Percentiles rank a stretch among this genome's conserved stretches.
phyloP scores from a whole-genome alignment of 2,329 filamentous ascomycete genomes.

The Colletotrichum trifolii region DNA sequence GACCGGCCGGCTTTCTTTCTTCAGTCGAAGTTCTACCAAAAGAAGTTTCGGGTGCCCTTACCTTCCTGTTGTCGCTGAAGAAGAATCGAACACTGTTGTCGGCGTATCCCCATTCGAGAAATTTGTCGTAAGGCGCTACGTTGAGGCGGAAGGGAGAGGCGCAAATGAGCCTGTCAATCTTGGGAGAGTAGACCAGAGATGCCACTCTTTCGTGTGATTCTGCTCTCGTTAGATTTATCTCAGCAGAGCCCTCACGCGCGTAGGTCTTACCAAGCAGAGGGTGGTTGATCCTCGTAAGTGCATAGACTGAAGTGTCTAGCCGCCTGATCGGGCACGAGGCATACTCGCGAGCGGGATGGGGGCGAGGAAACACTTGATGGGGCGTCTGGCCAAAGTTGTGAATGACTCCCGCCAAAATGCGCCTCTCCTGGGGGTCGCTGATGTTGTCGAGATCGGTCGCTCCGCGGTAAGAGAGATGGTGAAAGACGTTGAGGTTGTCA shows the following conservation, averaged over 20 bases:
- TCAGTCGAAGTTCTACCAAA: slow-evolving; percentile 41
- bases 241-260: not conserved
- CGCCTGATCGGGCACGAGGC: slow-evolving; percentile 71
- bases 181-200: slow-evolving; percentile 80
- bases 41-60: slow-evolving; percentile 43
- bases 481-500: slow-evolving; percentile 94
- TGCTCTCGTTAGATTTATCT: slow-evolving; percentile 38
- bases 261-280: slow-evolving; percentile 72
- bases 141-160: slow-evolving; percentile 88
- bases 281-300: slow-evolving; percentile 80
- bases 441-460: slow-evolving; percentile 94
- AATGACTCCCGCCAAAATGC: slow-evolving; percentile 93
- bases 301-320: slow-evolving; percentile 82
- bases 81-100: slow-evolving; percentile 95
- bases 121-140: slow-evolving; percentile 91
- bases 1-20: slow-evolving; percentile 70
- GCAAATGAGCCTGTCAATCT: slow-evolving; percentile 84
- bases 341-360: slow-evolving; percentile 82
- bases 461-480: slow-evolving; percentile 93
- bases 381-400: slow-evolving; percentile 99
- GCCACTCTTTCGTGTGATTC: slow-evolving; percentile 82
- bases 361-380: slow-evolving; percentile 87
- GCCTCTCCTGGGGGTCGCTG: slow-evolving; percentile 84
- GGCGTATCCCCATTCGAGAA: slow-evolving; percentile 94
- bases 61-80: slow-evolving; percentile 82